Evolutionary conservation across 78 protist species (phyloP).

Genomic region (Dictyostelium discoideum): DNA sequence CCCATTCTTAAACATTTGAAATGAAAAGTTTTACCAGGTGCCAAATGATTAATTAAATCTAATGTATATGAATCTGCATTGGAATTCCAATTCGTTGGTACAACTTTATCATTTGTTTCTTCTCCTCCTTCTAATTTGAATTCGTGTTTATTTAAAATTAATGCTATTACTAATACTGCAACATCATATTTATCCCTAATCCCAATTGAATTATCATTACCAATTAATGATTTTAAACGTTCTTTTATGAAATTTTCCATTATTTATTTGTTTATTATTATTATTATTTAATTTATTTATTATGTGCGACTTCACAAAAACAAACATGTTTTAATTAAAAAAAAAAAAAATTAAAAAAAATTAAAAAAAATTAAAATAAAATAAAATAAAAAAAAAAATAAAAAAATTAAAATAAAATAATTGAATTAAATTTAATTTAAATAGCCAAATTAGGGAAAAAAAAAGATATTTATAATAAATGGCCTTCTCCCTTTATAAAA

Average conservation of each 20-base stretch:
- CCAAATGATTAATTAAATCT: not conserved
- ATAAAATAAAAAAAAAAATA: no score
- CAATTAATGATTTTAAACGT: not conserved
- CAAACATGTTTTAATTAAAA: no score
- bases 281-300: not conserved
- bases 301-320: not conserved
- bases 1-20: slow-evolving; percentile 53
- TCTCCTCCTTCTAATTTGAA: not conserved
- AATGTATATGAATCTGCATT: not conserved
- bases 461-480: no score
- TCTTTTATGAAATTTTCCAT: not conserved
- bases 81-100: not conserved
- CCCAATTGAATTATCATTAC: not conserved
- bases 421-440: no score
- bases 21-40: not conserved
- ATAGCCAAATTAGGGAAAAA: no score
- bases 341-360: no score
- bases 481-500: no score
- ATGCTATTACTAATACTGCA: not conserved
- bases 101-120: not conserved
- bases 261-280: not conserved
- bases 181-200: slow-evolving; percentile 28
- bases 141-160: not conserved
- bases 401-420: no score
- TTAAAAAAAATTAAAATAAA: no score